Percentiles rank a stretch among this genome's conserved stretches.
Evolutionary conservation across 129 eudicot species (phyloP).

Genomic region (Glebionis coronaria): DNA sequence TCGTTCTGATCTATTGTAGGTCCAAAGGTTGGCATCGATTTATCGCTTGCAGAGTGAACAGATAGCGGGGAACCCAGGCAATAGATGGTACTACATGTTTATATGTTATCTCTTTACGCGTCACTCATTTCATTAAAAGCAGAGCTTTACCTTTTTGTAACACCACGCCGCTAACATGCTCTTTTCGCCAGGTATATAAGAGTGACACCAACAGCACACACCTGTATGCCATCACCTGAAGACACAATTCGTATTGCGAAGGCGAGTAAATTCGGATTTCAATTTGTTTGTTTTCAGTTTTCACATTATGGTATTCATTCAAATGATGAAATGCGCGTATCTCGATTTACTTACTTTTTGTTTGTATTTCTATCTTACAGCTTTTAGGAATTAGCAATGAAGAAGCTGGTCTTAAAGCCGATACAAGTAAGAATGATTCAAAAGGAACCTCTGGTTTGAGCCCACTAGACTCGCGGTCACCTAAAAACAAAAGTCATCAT

Average conservation of each 20-base stretch:
- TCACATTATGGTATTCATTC: conserved; percentile 5
- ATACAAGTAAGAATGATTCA: too few species aligned
- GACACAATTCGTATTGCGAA: conserved; percentile 72
- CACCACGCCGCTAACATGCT: too few species aligned
- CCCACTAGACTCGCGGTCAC: conserved; percentile 28
- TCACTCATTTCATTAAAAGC: background rate
- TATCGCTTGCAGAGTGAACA: too few species aligned
- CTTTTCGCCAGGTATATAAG: conserved; percentile 64
- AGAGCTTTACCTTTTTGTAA: background rate
- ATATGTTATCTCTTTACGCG: background rate
- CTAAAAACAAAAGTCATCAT: conserved; percentile 23
- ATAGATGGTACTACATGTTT: conserved; percentile 53
- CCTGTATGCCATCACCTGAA: conserved; percentile 71
- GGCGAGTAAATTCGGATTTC: conserved; percentile 30
- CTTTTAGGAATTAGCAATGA: too few species aligned
- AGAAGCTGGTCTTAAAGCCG: too few species aligned
- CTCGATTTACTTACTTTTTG: background rate
- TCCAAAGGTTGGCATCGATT: too few species aligned
- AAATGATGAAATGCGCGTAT: background rate
- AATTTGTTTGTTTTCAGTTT: background rate
- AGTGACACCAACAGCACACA: conserved; percentile 56
- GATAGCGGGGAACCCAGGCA: conserved; percentile 67
- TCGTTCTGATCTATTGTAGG: too few species aligned
- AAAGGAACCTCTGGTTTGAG: too few species aligned
- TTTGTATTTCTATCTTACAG: conserved; percentile 25